These are phyloP conservation scores for Candida mattraensis DNA, from an alignment of 805 yeast species.

Conservation along the genomic window DNA sequence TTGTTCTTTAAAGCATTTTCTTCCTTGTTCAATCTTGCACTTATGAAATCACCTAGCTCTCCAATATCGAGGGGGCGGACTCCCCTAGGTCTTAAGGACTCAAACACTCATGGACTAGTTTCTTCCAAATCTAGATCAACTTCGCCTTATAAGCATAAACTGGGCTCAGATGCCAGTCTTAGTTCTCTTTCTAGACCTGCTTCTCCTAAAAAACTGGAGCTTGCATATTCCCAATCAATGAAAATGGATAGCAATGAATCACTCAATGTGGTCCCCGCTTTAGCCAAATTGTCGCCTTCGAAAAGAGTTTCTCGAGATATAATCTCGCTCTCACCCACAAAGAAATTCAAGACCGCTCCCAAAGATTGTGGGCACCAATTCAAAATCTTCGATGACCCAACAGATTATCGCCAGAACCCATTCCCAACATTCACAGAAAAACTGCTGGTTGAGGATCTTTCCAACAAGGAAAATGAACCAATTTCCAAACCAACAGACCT, in stretches of 20 bases:
- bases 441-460: constrained; percentile 6
- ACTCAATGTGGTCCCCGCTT: constrained; percentile 3
- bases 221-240: constrained; percentile 8
- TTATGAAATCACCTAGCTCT: too few species aligned
- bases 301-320: constrained; percentile 13
- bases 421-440: constrained; percentile 6
- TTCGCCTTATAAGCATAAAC: constrained; percentile 5
- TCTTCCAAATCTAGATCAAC: constrained; percentile 10
- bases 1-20: too few species aligned
- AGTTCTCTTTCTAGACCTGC: constrained; percentile 9
- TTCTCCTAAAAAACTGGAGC: constrained; percentile 7
- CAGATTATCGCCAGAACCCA: constrained; percentile 12
- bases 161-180: too few species aligned
- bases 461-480: constrained; percentile 18
- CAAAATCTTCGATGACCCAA: constrained; percentile 21
- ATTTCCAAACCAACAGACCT: not conserved
- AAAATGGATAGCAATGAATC: constrained; percentile 15
- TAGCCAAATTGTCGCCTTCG: constrained; percentile 11
- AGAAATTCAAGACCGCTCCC: constrained; percentile 10
- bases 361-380: constrained; percentile 8
- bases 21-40: too few species aligned
- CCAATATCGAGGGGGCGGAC: constrained; percentile 6
- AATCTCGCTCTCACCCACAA: constrained; percentile 13
- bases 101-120: constrained; percentile 11
- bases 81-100: constrained; percentile 12